phyloP scores from a whole-genome alignment of 192 early-diverging fungal species.

The Gryganskiella cystojenkinii region DNA sequence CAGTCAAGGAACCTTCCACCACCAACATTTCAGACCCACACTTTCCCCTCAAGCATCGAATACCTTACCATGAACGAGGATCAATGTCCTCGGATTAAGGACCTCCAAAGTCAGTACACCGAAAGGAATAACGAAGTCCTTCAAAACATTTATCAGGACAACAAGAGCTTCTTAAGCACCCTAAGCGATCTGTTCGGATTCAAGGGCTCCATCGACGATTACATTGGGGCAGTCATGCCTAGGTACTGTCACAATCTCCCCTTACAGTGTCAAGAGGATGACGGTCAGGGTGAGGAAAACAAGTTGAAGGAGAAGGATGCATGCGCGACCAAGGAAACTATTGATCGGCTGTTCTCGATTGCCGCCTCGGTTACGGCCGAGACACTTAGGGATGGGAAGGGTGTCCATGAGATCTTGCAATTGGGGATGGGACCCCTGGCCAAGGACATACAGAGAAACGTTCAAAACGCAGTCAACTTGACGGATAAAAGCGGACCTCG shows the following conservation, averaged over 20 bases:
- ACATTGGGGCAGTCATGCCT: constrained; percentile 2
- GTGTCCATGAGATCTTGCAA: constrained; percentile 2
- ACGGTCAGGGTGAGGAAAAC: neutral
- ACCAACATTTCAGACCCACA: neutral
- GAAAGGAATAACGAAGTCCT: neutral
- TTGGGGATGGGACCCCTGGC: constrained; percentile 22
- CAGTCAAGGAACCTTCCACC: neutral
- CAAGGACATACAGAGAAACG: constrained; percentile 1
- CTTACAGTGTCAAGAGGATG: neutral
- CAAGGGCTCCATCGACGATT: neutral
- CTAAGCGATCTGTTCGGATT: neutral
- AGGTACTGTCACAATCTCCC: constrained; percentile 16
- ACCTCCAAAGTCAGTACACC: neutral
- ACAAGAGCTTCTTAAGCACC: neutral
- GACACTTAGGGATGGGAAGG: constrained; percentile 1
- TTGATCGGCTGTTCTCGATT: neutral
- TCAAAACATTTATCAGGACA: neutral
- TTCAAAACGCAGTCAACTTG: neutral
- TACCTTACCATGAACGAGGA: constrained; percentile 8
- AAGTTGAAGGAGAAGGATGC: neutral
- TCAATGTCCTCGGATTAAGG: constrained; percentile 6
- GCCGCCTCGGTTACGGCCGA: neutral
- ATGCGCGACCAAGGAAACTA: constrained; percentile 1
- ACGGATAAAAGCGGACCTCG: neutral
- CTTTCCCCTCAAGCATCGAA: constrained; percentile 5